A percentile compares a stretch with the other conserved stretches of the same genome.
These are phyloP conservation scores for Talaromyces rugulosus DNA, from an alignment of 2,329 filamentous ascomycete genomes.

Conservation along the genomic window DNA sequence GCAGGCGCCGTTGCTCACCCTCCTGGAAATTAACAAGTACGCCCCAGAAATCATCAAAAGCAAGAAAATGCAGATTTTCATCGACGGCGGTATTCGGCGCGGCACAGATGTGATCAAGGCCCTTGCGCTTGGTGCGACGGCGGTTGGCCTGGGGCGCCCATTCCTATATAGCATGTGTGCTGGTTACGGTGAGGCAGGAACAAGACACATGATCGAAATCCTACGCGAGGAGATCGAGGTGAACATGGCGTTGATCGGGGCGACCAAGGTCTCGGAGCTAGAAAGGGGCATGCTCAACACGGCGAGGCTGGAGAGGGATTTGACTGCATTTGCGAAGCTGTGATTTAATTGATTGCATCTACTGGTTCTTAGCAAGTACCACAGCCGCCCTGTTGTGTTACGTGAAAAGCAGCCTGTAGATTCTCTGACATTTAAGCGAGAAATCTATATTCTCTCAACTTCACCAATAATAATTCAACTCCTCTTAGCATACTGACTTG, in stretches of 20 bases:
- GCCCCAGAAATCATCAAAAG: slow-evolving; percentile 54
- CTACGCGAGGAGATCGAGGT: slow-evolving; percentile 29
- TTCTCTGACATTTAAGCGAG: background rate
- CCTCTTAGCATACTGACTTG: background rate
- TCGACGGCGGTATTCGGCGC: slow-evolving; percentile 63
- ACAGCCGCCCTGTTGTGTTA: background rate
- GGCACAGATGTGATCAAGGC: slow-evolving; percentile 67
- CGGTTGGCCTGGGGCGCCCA: slow-evolving; percentile 59
- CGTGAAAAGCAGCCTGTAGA: background rate
- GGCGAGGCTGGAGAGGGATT: slow-evolving; percentile 26
- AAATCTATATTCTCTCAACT: background rate
- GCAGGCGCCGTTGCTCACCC: slow-evolving; percentile 51
- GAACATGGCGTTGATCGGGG: slow-evolving; percentile 33
- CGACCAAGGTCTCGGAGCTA: slow-evolving; percentile 23
- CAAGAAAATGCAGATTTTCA: slow-evolving; percentile 55
- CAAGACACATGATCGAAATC: slow-evolving; percentile 37
- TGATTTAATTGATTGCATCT: background rate
- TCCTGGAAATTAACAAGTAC: slow-evolving; percentile 60
- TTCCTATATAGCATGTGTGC: slow-evolving; percentile 55
- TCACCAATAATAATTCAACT: background rate
- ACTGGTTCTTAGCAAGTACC: background rate
- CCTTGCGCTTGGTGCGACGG: slow-evolving; percentile 60
- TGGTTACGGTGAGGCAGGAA: slow-evolving; percentile 57
- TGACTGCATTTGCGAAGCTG: slow-evolving; percentile 19
- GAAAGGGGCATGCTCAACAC: slow-evolving; percentile 28